Conservation (phyloP, 169 alveolate genomes). For the Plasmodium adleri region DNA sequence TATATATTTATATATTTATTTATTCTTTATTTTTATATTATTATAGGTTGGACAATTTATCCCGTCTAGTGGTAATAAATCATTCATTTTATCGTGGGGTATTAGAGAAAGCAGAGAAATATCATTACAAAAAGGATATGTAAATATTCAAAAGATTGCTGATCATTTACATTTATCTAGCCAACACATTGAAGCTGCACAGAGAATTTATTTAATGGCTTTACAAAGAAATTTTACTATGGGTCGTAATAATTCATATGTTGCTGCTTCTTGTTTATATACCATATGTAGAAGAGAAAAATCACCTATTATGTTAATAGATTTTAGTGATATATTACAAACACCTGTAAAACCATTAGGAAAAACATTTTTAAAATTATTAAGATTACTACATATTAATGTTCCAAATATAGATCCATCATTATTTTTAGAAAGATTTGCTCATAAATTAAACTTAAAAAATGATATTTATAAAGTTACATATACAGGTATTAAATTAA, state of each 20-base stretch:
- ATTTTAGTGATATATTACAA: constrained; percentile 94
- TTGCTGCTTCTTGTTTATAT: constrained; percentile 96
- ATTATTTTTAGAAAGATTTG: constrained; percentile 95
- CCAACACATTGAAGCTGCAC: constrained; percentile 92
- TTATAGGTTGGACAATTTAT: constrained; percentile 87
- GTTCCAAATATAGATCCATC: constrained; percentile 98
- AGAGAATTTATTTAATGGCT: constrained; percentile 93
- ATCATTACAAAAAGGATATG: constrained; percentile 86
- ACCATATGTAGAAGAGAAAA: constrained; percentile 94
- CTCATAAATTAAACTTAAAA: constrained; percentile 94
- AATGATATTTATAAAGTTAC: constrained; percentile 94
- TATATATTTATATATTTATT: neutral
- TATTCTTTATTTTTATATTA: neutral
- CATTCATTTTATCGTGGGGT: constrained; percentile 87
- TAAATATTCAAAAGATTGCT: constrained; percentile 90
- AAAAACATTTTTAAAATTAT: constrained; percentile 92
- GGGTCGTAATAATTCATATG: constrained; percentile 94
- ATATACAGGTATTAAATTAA: constrained; percentile 95
- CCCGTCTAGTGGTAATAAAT: constrained; percentile 88
- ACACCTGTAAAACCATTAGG: constrained; percentile 93
- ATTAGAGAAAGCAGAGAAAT: constrained; percentile 87
- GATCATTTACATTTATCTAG: constrained; percentile 88
- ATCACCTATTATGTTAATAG: constrained; percentile 95
- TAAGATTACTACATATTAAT: constrained; percentile 89
- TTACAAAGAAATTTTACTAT: constrained; percentile 94